Base-by-base conservation (phyloP, 352 stramenopile species). In the Globisporangium irregulare region DNA sequence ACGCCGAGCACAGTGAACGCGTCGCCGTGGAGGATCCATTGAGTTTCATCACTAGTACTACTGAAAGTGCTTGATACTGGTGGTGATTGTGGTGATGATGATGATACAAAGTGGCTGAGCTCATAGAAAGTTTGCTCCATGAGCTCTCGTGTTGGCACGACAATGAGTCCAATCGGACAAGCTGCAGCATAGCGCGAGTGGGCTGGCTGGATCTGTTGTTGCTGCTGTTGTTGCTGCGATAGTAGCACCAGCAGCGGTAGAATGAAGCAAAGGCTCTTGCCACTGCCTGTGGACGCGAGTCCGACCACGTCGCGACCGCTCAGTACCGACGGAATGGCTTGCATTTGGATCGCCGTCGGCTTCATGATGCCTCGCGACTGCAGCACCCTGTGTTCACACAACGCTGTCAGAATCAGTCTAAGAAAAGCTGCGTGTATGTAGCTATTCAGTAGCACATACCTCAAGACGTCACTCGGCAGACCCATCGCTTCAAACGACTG, bases 201-300 rank as follows among this genome's bases (percentile, higher is more conserved):
- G 72, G 66, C 92, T 59, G 15, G 70, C 51, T 25, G 92, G 93
- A 8, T 22, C 73, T 77, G 15, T 64, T 75, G 36, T 1, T 65
- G 29, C n/a, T 64, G 64, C 1, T 64, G 50, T 24, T 60, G 53
- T 29, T 62, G 53, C n/a, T 62, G 53, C 54, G 66, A 64, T 20
- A 92, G 71, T 79, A 85, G 34, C 80, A 77, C 60, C 18, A 97
- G 62, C 27, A 94, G 76, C 14, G 97, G 98, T 22, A 99, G 76
- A 27, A 99, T 69, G 75, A 98, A 99, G n/a, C 91, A 93, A 32
- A 98, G 90, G 5, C 93, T 98, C 73, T 99, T 99, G 59, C 97
- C 97, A 27, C 82, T 97, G 53, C 97, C 97, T 3, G 97, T 99
- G 0, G 97, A 92, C 7, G 97, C 96, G 51, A 95, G 81, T 2